These are phyloP conservation scores for Darksidea phi DNA, from an alignment of 495 filamentous ascomycete genomes.

Conservation along the genomic window DNA sequence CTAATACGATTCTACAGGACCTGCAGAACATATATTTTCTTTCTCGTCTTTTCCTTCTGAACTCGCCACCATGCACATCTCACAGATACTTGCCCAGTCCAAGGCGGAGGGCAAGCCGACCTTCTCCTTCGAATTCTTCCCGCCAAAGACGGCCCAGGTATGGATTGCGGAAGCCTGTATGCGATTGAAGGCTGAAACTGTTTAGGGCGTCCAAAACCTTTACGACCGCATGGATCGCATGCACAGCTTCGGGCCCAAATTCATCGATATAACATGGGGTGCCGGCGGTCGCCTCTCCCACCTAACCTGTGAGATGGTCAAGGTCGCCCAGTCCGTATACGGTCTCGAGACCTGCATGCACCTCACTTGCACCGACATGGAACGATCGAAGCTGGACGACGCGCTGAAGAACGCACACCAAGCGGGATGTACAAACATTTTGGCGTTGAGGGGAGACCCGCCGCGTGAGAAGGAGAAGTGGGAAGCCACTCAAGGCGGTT, in stretches of 20 bases:
- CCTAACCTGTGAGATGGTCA: conserved; percentile 96
- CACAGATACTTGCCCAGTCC: conserved; percentile 84
- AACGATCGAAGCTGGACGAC: conserved; percentile 79
- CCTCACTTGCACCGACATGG: conserved; percentile 98
- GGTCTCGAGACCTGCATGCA: conserved; percentile 99
- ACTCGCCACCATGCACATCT: conserved; percentile 69
- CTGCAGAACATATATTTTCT: background rate
- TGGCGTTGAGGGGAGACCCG: conserved; percentile 92
- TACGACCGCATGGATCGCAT: conserved; percentile 99
- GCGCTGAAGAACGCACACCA: conserved; percentile 88
- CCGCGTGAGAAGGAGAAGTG: conserved; percentile 93
- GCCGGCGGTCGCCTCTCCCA: conserved; percentile 88
- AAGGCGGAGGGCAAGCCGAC: conserved; percentile 70
- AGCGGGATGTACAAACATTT: conserved; percentile 95
- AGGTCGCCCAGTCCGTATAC: conserved; percentile 92
- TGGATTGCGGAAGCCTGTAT: conserved; percentile 5
- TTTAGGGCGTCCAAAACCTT: conserved; percentile 91
- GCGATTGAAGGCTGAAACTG: background rate
- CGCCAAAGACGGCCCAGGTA: conserved; percentile 92
- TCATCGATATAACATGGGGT: conserved; percentile 99
- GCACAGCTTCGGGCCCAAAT: conserved; percentile 87
- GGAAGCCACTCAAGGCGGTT: conserved; percentile 80
- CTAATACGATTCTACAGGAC: background rate
- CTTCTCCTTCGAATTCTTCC: conserved; percentile 99
- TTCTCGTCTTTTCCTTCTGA: conserved; percentile 7